Base-by-base conservation (phyloP, 495 filamentous ascomycete genomes). In the Choiromyces venosus region DNA sequence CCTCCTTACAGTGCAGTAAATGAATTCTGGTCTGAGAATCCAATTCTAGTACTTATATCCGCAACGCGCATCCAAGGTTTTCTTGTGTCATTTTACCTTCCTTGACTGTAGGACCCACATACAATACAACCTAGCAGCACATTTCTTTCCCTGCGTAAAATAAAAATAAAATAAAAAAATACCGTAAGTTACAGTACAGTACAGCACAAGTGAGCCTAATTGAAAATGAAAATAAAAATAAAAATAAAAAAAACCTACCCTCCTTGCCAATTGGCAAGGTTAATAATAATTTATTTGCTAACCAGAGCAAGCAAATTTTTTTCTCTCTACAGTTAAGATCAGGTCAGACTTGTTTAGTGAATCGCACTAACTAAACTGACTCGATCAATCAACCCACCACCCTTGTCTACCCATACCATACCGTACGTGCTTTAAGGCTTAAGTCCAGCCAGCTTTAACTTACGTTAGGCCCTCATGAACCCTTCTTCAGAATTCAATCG, bases 381-480 rank as follows among this genome's bases (percentile, higher is more conserved):
- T 33, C n/a, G 37, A 35, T 8, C 65, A 42, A 44, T 21, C 33
- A 33, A 73, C 66, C 52, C 16, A 19, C 38, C 36, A 12, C 25
- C 52, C n/a, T 61, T 61, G 52, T 14, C 52, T n/a, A 33, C 52
- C 52, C 3, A 10, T 4, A 10, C 46, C n/a, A 61, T 77, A 37
- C 56, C 75, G 40, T 73, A 71, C 68, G 73, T 71, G 73, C 39
- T 69, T 46, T 67, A 40, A 37, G 71, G 29, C 25, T 69, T 61
- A 37, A 72, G 68, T 73, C 67, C 64, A 68, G 44, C 40, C 18
- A 70, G 42, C 56, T 10, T 66, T 65, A 37, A 35, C 7, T 61
- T 33, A 12, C 52, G 14, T 18, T 61, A 61, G 33, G 33, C 42
- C 61, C 16, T 42, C 35, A 25, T 29, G 37, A 73, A 56, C 19